Percentiles rank a stretch among this genome's conserved stretches.
phyloP scores from a whole-genome alignment of 352 stramenopile genomes.

The Aphanomyces euteiches region DNA sequence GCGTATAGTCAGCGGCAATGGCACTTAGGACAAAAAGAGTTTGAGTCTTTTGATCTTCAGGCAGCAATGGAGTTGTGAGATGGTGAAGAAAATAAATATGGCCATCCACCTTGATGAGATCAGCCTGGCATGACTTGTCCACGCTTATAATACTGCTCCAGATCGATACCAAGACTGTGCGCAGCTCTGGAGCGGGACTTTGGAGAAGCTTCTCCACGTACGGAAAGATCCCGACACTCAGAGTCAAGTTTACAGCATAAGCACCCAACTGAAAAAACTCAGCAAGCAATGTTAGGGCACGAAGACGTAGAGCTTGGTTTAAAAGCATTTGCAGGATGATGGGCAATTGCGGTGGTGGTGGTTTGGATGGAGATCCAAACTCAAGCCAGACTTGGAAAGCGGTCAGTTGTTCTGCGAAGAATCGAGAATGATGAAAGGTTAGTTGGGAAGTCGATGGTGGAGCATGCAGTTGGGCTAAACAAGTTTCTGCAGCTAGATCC shows the following conservation, averaged over 20 bases:
- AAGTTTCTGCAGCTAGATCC: conserved; percentile 97
- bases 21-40: conserved; percentile 94
- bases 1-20: conserved; percentile 90
- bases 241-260: conserved; percentile 85
- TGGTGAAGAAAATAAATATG: conserved; percentile 96
- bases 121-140: conserved; percentile 93
- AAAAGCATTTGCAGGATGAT: conserved; percentile 98
- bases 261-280: conserved; percentile 94
- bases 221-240: conserved; percentile 97
- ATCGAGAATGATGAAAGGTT: conserved; percentile 87
- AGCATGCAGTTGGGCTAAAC: conserved; percentile 93
- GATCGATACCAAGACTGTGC: conserved; percentile 92
- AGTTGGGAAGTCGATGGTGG: conserved; percentile 50
- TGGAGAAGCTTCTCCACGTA: conserved; percentile 98
- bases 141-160: conserved; percentile 95
- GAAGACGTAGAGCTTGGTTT: conserved; percentile 95
- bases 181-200: conserved; percentile 92
- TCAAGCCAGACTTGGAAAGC: conserved; percentile 99
- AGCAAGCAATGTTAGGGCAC: conserved; percentile 93
- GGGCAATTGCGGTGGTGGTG: conserved; percentile 95
- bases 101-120: conserved; percentile 96
- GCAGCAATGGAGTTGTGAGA: conserved; percentile 66
- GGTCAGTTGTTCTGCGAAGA: conserved; percentile 98
- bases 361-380: conserved; percentile 86
- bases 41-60: conserved; percentile 91